Conservation (phyloP, 2,329 filamentous ascomycete species). For the Cladosporium colombiae region DNA sequence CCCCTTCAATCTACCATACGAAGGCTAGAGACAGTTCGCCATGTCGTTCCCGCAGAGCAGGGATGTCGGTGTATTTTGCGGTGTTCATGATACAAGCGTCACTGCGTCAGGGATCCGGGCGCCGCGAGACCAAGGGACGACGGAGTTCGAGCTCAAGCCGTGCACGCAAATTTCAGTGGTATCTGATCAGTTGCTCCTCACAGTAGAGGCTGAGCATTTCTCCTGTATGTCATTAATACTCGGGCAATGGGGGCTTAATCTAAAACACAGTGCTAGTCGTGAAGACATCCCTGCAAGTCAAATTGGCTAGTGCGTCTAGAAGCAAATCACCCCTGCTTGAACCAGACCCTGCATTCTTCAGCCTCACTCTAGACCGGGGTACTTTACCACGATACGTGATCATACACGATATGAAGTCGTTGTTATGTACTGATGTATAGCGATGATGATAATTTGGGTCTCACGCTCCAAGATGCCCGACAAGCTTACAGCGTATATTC, state of each 20-base stretch:
- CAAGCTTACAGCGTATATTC: conserved; percentile 30
- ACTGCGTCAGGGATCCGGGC: neutral
- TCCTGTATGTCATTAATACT: neutral
- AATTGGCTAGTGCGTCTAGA: neutral
- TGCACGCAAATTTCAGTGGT: neutral
- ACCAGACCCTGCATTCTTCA: neutral
- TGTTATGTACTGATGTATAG: neutral
- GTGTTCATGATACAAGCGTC: neutral
- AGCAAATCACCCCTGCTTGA: neutral
- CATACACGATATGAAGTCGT: neutral
- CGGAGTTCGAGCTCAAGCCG: neutral
- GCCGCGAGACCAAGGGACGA: neutral
- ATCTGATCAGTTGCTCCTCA: neutral
- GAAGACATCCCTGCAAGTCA: neutral
- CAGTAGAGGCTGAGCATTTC: neutral
- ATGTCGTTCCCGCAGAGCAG: neutral
- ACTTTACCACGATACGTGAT: neutral
- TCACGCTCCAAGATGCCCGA: neutral
- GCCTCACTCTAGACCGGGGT: neutral
- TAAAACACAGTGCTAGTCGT: neutral
- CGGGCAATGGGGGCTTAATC: neutral
- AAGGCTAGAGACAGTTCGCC: conserved; percentile 1
- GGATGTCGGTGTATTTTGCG: neutral
- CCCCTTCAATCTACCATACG: neutral
- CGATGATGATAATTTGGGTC: neutral